Percentiles rank a stretch among this genome's conserved stretches.
Conservation (phyloP, 164 flowering plant genomes). For the Sextonia rubra region DNA sequence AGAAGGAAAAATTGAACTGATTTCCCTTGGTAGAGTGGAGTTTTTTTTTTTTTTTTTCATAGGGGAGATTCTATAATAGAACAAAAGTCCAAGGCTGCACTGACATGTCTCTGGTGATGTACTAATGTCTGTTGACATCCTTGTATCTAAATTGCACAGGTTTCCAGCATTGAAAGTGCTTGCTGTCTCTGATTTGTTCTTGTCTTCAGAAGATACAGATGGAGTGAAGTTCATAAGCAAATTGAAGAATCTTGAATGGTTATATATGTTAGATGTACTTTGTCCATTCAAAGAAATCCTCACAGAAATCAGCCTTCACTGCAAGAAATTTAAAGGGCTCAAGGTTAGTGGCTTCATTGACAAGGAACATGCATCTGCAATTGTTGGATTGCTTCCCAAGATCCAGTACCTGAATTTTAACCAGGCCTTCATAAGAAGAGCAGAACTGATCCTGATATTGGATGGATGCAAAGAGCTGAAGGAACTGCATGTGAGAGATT, state of each 20-base stretch:
- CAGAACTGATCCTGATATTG: slow-evolving; percentile 8
- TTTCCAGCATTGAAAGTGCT: slow-evolving; percentile 2
- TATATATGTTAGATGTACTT: neutral
- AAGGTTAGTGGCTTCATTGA: neutral
- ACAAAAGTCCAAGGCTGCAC: too few species aligned
- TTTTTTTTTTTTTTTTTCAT: too few species aligned
- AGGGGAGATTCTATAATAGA: too few species aligned
- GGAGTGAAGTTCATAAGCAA: neutral
- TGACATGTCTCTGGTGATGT: too few species aligned
- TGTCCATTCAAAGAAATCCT: neutral
- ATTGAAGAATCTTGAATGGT: slow-evolving; percentile 8
- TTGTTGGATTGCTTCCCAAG: slow-evolving; percentile 5
- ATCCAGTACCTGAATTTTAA: slow-evolving; percentile 9
- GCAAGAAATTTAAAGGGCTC: slow-evolving; percentile 12
- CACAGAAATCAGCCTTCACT: slow-evolving; percentile 5
- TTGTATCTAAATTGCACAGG: neutral
- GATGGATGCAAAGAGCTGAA: slow-evolving; percentile 15
- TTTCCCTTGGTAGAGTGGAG: too few species aligned
- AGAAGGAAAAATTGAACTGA: too few species aligned
- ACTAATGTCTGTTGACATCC: too few species aligned
- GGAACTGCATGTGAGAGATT: slow-evolving; percentile 4
- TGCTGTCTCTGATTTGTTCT: neutral
- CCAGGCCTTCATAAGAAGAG: neutral
- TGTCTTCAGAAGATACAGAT: neutral
- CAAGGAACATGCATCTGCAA: slow-evolving; percentile 3